Evolutionary conservation across 106 monocot genomes (phyloP).

Genomic region (Narthecium ossifragum): DNA sequence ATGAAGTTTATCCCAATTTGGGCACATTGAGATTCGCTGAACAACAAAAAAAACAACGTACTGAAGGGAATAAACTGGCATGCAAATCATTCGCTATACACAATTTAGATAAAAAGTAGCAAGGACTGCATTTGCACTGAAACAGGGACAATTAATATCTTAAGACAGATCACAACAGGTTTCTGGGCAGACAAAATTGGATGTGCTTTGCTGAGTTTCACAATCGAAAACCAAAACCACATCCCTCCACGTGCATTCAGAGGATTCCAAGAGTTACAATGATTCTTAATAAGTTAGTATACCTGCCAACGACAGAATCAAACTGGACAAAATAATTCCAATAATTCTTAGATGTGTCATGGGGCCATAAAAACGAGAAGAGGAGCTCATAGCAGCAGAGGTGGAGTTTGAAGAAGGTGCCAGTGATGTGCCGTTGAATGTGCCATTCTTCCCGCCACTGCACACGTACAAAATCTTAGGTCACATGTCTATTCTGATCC

Average conservation of each 20-base stretch:
- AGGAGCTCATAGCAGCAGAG: background rate
- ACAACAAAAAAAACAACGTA: too few relatives aligned
- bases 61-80: too few relatives aligned
- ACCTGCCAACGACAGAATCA: constrained; percentile 31
- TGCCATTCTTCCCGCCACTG: constrained; percentile 88
- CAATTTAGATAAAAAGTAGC: too few relatives aligned
- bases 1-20: too few relatives aligned
- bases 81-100: too few relatives aligned
- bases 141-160: too few relatives aligned
- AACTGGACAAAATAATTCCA: constrained; percentile 20
- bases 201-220: too few relatives aligned
- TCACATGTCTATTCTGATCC: too few relatives aligned
- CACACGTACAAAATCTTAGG: constrained; percentile 4
- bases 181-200: constrained; percentile 1
- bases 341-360: constrained; percentile 10
- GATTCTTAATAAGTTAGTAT: background rate
- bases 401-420: constrained; percentile 73
- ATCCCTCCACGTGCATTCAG: background rate
- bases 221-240: too few relatives aligned
- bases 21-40: too few relatives aligned
- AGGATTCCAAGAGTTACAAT: background rate
- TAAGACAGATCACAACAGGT: too few relatives aligned
- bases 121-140: too few relatives aligned
- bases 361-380: background rate
- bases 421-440: constrained; percentile 61